A percentile compares a stretch with the other conserved stretches of the same genome.
phyloP scores from a whole-genome alignment of 441 rosid species.

The Capsella rubella region DNA sequence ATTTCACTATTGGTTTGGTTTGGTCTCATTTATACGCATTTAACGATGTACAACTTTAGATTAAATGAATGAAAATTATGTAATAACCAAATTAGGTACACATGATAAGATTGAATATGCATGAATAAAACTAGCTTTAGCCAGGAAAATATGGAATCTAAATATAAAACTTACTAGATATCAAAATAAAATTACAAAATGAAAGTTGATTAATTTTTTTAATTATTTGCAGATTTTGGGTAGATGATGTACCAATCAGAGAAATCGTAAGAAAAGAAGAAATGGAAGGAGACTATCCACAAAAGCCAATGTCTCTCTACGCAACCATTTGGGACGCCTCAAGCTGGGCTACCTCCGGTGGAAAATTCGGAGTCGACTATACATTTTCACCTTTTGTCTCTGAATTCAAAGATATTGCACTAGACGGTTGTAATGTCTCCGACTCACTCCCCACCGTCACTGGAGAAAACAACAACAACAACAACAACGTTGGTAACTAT shows the following conservation, averaged over 20 bases:
- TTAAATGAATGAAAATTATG: background rate
- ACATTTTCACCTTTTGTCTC: constrained; percentile 77
- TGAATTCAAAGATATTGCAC: constrained; percentile 68
- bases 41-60: background rate
- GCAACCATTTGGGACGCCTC: constrained; percentile 99
- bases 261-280: constrained; percentile 59
- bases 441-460: constrained; percentile 55
- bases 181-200: background rate
- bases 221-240: constrained; percentile 65
- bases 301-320: constrained; percentile 88
- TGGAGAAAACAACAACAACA: constrained; percentile 21
- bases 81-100: background rate
- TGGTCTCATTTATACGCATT: background rate
- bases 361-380: constrained; percentile 75
- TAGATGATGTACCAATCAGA: constrained; percentile 87
- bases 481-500: background rate
- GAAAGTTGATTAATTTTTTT: background rate
- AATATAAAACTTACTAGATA: background rate
- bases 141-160: background rate
- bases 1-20: background rate
- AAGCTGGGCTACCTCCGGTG: constrained; percentile 92
- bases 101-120: background rate
- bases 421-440: constrained; percentile 69
- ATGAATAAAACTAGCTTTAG: background rate
- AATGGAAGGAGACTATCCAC: constrained; percentile 84